Conservation (phyloP, 345 rosid genomes). For the Dipteronia sinensis region DNA sequence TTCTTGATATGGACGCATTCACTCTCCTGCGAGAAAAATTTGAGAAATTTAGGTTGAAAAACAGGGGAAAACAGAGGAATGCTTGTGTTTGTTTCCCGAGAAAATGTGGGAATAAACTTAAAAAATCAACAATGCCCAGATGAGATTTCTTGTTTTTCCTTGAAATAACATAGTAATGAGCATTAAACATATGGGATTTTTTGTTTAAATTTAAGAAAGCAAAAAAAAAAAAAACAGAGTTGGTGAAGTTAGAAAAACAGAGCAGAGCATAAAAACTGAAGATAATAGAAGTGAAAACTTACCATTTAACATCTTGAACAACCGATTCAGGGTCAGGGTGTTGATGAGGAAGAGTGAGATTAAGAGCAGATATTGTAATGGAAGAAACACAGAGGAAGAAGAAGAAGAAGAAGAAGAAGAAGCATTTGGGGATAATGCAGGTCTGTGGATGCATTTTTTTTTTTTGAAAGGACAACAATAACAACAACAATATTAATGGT, state of each 20-base stretch:
- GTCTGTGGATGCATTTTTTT: slow-evolving; percentile 38
- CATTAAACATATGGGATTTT: slow-evolving; percentile 18
- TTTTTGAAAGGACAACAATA: background rate
- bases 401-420: slow-evolving; percentile 15
- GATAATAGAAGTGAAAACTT: slow-evolving; percentile 10
- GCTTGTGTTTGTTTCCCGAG: slow-evolving; percentile 32
- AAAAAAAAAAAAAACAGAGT: background rate
- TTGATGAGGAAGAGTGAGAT: slow-evolving; percentile 59
- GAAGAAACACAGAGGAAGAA: slow-evolving; percentile 21
- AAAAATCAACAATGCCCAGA: background rate
- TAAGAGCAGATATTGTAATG: slow-evolving; percentile 24
- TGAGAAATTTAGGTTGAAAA: slow-evolving; percentile 6
- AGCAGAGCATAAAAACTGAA: background rate
- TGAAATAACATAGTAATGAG: background rate
- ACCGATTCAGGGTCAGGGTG: slow-evolving; percentile 62
- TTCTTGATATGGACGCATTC: slow-evolving; percentile 44
- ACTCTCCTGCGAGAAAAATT: slow-evolving; percentile 38
- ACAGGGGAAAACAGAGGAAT: slow-evolving; percentile 21
- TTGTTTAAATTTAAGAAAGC: background rate
- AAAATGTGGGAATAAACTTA: background rate
- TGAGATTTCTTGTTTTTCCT: background rate
- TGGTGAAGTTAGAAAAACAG: background rate
- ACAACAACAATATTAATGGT: slow-evolving; percentile 14
- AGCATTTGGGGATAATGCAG: slow-evolving; percentile 45
- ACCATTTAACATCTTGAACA: slow-evolving; percentile 54